These are phyloP conservation scores for Rosa multiflora DNA, from an alignment of 306 rosid species.

Conservation along the genomic window DNA sequence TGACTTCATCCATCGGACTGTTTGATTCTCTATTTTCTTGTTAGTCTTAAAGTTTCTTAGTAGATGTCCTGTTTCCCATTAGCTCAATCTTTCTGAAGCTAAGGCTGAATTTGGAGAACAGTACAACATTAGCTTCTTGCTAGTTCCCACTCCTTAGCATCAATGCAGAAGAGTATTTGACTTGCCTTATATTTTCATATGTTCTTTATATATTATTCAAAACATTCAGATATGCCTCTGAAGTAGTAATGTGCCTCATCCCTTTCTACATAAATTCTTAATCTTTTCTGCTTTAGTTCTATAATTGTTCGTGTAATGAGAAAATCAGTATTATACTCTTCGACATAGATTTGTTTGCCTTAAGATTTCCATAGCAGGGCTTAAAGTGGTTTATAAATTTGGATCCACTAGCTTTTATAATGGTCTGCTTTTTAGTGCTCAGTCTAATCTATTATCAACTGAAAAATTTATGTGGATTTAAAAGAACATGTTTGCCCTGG, in stretches of 20 bases:
- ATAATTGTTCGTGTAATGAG: neutral
- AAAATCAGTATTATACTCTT: neutral
- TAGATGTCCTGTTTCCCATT: neutral
- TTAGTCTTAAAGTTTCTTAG: neutral
- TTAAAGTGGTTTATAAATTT: neutral
- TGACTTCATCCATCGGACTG: neutral
- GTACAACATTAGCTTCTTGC: neutral
- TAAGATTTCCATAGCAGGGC: neutral
- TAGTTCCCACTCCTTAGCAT: neutral
- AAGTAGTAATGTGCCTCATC: neutral
- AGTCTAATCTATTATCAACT: neutral
- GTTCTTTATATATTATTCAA: neutral
- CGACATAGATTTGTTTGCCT: neutral
- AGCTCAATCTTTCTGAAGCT: neutral
- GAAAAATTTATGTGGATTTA: neutral
- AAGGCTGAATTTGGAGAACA: neutral
- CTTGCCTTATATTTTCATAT: neutral
- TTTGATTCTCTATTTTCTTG: neutral
- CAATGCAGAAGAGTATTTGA: neutral
- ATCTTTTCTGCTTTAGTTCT: neutral
- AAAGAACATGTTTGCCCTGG: neutral
- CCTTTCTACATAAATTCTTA: neutral
- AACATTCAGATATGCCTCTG: neutral
- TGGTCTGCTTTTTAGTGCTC: neutral
- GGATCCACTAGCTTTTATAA: neutral